These are phyloP conservation scores for Mycena metata DNA, from an alignment of 768 basidiomycete genomes.

Conservation along the genomic window DNA sequence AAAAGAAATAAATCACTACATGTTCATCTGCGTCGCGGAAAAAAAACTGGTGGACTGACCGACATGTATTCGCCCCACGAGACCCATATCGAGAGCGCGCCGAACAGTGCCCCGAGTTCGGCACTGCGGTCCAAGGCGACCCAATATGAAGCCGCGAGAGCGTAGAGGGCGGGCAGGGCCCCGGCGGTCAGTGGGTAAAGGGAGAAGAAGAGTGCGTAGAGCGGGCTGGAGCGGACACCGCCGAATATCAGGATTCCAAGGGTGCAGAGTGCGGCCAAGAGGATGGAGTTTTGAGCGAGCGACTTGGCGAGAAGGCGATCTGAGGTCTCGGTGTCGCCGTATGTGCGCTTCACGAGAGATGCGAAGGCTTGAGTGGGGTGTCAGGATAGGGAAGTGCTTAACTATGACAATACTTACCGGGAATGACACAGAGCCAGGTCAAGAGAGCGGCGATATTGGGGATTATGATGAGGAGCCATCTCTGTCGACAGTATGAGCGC, in stretches of 20 bases:
- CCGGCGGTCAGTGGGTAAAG: constrained; percentile 19
- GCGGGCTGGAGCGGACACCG: not conserved
- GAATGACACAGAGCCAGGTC: constrained; percentile 8
- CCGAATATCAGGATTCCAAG: constrained; percentile 21
- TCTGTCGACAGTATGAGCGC: not conserved
- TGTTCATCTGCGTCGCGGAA: not conserved
- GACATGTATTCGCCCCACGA: constrained; percentile 13
- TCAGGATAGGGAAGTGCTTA: not conserved
- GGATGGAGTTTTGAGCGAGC: constrained; percentile 18
- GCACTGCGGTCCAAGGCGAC: not conserved
- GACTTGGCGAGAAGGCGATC: constrained; percentile 6
- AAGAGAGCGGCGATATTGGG: not conserved
- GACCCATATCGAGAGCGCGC: constrained; percentile 23
- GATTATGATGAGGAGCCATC: constrained; percentile 6
- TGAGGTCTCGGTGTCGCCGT: constrained; percentile 9
- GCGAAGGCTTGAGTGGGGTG: constrained; percentile 4
- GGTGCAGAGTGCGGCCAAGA: constrained; percentile 1
- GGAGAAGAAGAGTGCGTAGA: constrained; percentile 20
- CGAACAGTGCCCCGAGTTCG: constrained; percentile 24
- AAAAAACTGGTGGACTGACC: constrained; percentile 3
- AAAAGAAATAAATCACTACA: no score
- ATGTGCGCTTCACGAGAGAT: not conserved
- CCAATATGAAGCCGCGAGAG: constrained; percentile 24
- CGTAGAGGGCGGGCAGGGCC: constrained; percentile 25
- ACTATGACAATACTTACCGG: not conserved